These are phyloP conservation scores for Solanum pennellii DNA, from an alignment of 257 asterid species.

Conservation along the genomic window DNA sequence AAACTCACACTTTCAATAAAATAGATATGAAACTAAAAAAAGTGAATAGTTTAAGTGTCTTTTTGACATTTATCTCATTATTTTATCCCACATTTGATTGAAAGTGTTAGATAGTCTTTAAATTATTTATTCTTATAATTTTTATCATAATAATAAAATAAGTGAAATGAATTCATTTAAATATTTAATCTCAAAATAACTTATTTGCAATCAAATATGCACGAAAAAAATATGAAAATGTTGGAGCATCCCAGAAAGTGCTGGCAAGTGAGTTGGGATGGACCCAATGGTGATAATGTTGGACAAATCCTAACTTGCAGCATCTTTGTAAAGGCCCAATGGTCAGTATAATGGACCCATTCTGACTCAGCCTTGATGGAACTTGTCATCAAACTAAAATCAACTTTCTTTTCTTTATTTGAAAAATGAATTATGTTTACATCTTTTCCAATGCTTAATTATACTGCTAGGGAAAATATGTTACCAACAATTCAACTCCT, in stretches of 20 bases:
- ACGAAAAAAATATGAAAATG: background rate
- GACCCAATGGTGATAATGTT: background rate
- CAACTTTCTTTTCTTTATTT: background rate
- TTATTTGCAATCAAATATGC: no score
- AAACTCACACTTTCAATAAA: no score
- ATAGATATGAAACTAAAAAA: no score
- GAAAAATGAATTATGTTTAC: background rate
- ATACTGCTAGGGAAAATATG: background rate
- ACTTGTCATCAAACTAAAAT: background rate
- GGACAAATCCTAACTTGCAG: background rate
- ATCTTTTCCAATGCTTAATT: background rate
- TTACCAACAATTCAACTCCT: background rate
- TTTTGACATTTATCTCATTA: no score
- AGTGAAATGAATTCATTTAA: no score
- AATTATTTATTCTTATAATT: no score
- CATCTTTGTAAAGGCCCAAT: background rate
- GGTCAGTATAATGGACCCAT: conserved; percentile 3
- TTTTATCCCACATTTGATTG: no score
- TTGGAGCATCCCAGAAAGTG: background rate
- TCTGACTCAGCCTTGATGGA: background rate
- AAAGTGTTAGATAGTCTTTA: no score
- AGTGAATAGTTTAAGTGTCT: no score
- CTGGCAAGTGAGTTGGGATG: background rate
- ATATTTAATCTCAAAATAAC: no score
- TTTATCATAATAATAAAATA: no score